A percentile compares a stretch with the other conserved stretches of the same genome.
Conservation (phyloP, 495 filamentous ascomycete genomes). For the Jackrogersella multiformis region DNA sequence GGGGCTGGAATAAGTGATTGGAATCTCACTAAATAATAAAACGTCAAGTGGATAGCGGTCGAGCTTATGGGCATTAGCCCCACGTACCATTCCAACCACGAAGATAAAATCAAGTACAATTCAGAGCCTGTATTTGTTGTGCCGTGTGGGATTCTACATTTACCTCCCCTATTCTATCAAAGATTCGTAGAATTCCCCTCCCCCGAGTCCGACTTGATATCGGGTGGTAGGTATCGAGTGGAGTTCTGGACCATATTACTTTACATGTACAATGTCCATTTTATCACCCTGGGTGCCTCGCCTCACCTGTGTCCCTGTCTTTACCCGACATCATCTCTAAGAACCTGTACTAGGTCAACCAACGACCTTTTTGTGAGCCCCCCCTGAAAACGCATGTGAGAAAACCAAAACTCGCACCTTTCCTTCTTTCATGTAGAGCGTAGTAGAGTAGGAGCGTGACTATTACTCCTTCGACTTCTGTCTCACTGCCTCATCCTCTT, state of each 20-base stretch:
- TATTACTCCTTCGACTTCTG: conserved; percentile 25
- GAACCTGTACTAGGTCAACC: conserved; percentile 4
- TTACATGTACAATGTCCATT: conserved; percentile 35
- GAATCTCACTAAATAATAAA: too few species aligned
- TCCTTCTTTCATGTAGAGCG: conserved; percentile 8
- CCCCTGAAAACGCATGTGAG: not conserved
- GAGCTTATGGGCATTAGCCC: too few species aligned
- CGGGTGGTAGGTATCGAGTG: conserved; percentile 37
- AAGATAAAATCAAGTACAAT: conserved; percentile 2
- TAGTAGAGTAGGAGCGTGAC: conserved; percentile 4
- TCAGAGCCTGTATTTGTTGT: conserved; percentile 15
- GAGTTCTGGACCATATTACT: conserved; percentile 39
- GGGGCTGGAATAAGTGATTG: too few species aligned
- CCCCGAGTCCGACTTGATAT: conserved; percentile 20
- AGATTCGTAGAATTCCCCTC: conserved; percentile 15
- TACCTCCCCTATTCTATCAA: conserved; percentile 23
- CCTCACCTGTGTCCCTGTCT: not conserved
- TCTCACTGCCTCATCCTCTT: conserved; percentile 27
- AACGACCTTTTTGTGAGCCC: conserved; percentile 4
- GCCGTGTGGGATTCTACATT: conserved; percentile 16
- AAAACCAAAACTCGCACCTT: not conserved
- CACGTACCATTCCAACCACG: too few species aligned
- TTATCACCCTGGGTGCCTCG: conserved; percentile 3
- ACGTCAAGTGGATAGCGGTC: too few species aligned
- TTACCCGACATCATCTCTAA: conserved; percentile 6